A percentile compares a stretch with the other conserved stretches of the same genome.
These are phyloP conservation scores for Pleurotus citrinopileatus DNA, from an alignment of 768 basidiomycete species.

Conservation along the genomic window DNA sequence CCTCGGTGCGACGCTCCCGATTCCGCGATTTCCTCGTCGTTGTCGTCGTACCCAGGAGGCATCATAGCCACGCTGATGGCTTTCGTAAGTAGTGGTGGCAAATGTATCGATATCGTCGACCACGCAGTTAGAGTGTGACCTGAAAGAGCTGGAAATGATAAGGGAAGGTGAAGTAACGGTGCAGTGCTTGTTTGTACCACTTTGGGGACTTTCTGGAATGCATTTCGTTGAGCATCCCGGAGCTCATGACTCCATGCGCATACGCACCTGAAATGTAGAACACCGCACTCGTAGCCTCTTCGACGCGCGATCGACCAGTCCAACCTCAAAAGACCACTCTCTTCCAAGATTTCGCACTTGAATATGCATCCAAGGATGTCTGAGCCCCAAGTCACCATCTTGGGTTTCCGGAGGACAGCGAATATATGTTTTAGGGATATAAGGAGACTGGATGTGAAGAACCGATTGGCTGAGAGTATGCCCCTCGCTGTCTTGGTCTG, in stretches of 20 bases:
- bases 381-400: slow-evolving; percentile 47
- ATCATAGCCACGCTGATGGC: slow-evolving; percentile 50
- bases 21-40: slow-evolving; percentile 12
- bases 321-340: slow-evolving; percentile 76
- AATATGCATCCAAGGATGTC: slow-evolving; percentile 72
- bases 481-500: slow-evolving; percentile 20
- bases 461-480: slow-evolving; percentile 59
- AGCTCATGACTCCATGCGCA: not conserved
- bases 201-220: slow-evolving; percentile 49
- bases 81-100: slow-evolving; percentile 57
- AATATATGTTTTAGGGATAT: slow-evolving; percentile 63
- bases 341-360: slow-evolving; percentile 68
- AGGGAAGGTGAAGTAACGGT: slow-evolving; percentile 69
- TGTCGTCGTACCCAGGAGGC: slow-evolving; percentile 19
- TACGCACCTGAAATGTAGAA: slow-evolving; percentile 77
- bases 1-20: slow-evolving; percentile 15
- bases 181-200: slow-evolving; percentile 36
- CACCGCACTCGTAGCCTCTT: slow-evolving; percentile 59
- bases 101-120: slow-evolving; percentile 61
- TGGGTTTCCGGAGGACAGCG: slow-evolving; percentile 46
- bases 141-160: slow-evolving; percentile 57
- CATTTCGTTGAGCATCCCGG: too few relatives aligned
- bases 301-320: slow-evolving; percentile 62
- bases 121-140: slow-evolving; percentile 64
- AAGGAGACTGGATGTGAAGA: slow-evolving; percentile 79